Conservation (phyloP, 192 early-diverging fungal species). For the Phycomyces blakesleeanus region DNA sequence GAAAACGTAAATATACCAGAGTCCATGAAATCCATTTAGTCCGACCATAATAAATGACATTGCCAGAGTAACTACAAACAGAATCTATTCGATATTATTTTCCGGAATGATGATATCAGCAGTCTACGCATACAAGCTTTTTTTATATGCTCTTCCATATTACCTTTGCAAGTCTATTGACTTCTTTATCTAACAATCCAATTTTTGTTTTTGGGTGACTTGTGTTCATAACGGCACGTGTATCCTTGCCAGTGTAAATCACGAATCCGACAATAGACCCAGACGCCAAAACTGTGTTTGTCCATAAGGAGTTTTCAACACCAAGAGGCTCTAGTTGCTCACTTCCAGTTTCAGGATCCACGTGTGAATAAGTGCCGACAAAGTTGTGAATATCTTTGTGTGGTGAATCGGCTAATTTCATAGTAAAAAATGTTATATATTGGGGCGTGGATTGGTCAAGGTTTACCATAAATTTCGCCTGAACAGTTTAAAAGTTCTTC, state of each 20-base stretch:
- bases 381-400: constrained; percentile 94
- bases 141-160: not conserved
- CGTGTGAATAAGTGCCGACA: constrained; percentile 67
- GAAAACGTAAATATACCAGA: constrained; percentile 90
- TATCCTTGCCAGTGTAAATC: constrained; percentile 90
- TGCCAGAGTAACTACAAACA: constrained; percentile 80
- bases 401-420: constrained; percentile 68
- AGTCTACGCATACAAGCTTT: not conserved
- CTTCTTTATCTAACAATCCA: constrained; percentile 84
- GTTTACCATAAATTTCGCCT: constrained; percentile 70
- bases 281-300: constrained; percentile 93
- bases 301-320: constrained; percentile 93
- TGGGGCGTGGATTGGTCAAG: not conserved
- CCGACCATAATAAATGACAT: constrained; percentile 87
- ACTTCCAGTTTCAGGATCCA: constrained; percentile 15
- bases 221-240: constrained; percentile 95
- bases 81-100: constrained; percentile 51
- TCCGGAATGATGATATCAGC: not conserved
- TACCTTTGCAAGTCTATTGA: constrained; percentile 90
- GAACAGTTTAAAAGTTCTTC: constrained; percentile 55
- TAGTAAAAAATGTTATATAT: not conserved
- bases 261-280: constrained; percentile 84
- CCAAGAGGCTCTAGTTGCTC: constrained; percentile 64
- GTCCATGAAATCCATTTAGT: constrained; percentile 82
- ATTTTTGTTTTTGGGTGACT: constrained; percentile 90